phyloP scores from a whole-genome alignment of 2,329 filamentous ascomycete species.

The Metarhizium album region DNA sequence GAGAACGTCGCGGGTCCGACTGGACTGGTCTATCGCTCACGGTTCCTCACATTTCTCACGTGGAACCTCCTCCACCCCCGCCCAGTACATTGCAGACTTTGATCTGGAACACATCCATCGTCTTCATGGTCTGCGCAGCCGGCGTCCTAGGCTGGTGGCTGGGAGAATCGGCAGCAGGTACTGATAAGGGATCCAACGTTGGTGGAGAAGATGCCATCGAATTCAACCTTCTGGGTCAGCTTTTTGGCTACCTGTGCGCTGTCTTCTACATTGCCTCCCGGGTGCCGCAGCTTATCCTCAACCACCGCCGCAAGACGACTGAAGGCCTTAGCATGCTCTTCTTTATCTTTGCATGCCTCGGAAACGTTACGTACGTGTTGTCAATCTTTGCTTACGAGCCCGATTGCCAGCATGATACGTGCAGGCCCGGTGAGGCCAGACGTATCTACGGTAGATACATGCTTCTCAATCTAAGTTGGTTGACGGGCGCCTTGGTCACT shows the following conservation, averaged over 20 bases:
- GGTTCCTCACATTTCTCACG: constrained; percentile 57
- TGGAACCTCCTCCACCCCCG: constrained; percentile 32
- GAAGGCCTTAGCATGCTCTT: constrained; percentile 91
- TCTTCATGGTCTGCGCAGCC: constrained; percentile 73
- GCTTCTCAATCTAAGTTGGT: constrained; percentile 81
- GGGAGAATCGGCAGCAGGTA: constrained; percentile 26
- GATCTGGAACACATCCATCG: constrained; percentile 63
- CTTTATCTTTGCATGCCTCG: constrained; percentile 92
- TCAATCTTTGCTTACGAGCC: constrained; percentile 88
- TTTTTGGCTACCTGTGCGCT: constrained; percentile 91
- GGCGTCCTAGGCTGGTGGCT: constrained; percentile 83
- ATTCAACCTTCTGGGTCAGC: constrained; percentile 71
- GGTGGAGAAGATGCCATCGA: constrained; percentile 39
- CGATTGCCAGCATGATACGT: constrained; percentile 45
- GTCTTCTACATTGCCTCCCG: constrained; percentile 80
- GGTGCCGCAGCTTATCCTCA: constrained; percentile 81
- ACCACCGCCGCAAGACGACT: constrained; percentile 84
- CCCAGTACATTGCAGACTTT: constrained; percentile 46
- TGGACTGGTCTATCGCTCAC: constrained; percentile 66
- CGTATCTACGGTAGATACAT: constrained; percentile 71
- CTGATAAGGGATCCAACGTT: constrained; percentile 27
- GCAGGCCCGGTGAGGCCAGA: constrained; percentile 53
- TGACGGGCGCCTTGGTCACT: constrained; percentile 81
- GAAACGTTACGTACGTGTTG: constrained; percentile 86
- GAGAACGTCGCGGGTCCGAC: constrained; percentile 40